Percentiles rank a stretch among this genome's conserved stretches.
Evolutionary conservation across 768 basidiomycete species (phyloP).

Genomic region (Lyophyllum atratum): DNA sequence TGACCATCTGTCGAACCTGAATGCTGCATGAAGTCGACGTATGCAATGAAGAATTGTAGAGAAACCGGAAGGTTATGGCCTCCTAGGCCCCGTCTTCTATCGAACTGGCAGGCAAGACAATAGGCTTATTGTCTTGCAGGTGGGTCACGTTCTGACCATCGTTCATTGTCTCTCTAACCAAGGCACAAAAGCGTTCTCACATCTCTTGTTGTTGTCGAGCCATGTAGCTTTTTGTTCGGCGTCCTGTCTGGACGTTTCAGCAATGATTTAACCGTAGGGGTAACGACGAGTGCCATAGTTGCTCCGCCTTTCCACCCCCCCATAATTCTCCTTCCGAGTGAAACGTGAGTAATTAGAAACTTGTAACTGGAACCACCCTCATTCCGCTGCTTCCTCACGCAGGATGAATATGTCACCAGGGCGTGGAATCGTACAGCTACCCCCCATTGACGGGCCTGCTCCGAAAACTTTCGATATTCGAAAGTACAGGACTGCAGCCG

Average conservation of each 20-base stretch:
- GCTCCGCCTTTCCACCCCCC: neutral
- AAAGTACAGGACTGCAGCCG: slow-evolving; percentile 20
- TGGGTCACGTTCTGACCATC: neutral
- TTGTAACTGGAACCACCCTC: neutral
- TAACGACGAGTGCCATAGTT: neutral
- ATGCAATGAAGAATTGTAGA: neutral
- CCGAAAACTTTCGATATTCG: slow-evolving; percentile 16
- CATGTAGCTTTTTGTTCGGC: neutral
- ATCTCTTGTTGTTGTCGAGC: neutral
- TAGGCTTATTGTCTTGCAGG: slow-evolving; percentile 10
- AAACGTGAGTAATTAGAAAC: neutral
- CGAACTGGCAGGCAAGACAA: slow-evolving; percentile 1
- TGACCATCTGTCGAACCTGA: no score
- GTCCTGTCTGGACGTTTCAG: neutral
- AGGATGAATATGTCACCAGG: neutral
- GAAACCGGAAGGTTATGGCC: neutral
- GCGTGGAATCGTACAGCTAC: slow-evolving; percentile 6
- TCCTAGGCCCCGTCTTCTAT: neutral
- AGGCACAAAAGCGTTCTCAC: neutral
- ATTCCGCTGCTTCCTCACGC: neutral
- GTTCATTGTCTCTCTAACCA: slow-evolving; percentile 6
- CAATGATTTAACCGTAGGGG: neutral
- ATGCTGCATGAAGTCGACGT: neutral
- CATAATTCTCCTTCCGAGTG: neutral
- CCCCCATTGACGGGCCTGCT: slow-evolving; percentile 2